Percentiles rank a stretch among this genome's conserved stretches.
phyloP scores from a whole-genome alignment of 805 yeast genomes.

The Cyberlindnera japonica region DNA sequence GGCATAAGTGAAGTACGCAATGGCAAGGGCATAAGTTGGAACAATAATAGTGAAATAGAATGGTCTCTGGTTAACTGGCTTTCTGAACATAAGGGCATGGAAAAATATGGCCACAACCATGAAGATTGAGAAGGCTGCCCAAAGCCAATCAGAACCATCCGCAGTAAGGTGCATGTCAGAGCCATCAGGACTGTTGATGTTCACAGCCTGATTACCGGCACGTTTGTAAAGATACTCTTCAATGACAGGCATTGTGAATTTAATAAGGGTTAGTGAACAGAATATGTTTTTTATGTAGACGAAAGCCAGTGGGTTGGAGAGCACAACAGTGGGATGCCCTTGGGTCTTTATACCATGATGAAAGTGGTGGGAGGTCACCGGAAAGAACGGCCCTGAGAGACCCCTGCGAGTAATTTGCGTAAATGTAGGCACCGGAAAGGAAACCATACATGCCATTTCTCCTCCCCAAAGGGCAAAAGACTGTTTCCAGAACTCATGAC shows the following conservation, averaged over 20 bases:
- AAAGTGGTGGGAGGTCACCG: background rate
- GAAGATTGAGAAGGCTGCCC: conserved; percentile 55
- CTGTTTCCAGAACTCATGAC: background rate
- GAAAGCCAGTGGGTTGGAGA: too few species aligned
- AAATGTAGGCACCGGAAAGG: too few species aligned
- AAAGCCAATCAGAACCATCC: conserved; percentile 64
- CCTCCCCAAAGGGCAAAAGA: background rate
- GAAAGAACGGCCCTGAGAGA: background rate
- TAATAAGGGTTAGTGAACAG: too few species aligned
- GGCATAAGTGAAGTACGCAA: conserved; percentile 52
- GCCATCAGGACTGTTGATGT: conserved; percentile 24
- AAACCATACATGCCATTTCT: too few species aligned
- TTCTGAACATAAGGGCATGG: conserved; percentile 25
- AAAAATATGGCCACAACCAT: conserved; percentile 32
- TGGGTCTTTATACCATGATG: background rate
- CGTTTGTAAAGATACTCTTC: conserved; percentile 5
- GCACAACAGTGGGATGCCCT: background rate
- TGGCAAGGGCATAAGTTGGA: conserved; percentile 39
- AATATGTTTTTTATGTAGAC: too few species aligned
- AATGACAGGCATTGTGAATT: conserved; percentile 5
- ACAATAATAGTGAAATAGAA: conserved; percentile 40
- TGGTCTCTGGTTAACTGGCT: conserved; percentile 26
- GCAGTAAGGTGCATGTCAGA: conserved; percentile 49
- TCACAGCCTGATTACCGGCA: conserved; percentile 23
- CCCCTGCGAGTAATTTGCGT: background rate